A percentile compares a stretch with the other conserved stretches of the same genome.
Conservation (phyloP, 2,329 filamentous ascomycete species). For the Penicillium psychrosexuale region DNA sequence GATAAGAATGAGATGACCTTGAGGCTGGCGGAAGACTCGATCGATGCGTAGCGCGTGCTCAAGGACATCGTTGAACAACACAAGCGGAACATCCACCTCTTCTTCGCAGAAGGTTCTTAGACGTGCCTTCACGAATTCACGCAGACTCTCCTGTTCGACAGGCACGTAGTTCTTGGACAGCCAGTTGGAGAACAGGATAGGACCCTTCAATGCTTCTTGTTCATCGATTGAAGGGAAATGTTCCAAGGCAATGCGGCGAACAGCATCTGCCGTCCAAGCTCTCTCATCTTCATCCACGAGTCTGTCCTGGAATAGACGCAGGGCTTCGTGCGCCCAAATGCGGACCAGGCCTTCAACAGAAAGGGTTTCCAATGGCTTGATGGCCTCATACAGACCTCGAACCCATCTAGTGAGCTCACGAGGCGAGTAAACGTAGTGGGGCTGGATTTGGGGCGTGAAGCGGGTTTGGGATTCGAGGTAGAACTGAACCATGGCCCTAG, state of each 20-base stretch:
- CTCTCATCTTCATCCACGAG: conserved; percentile 92
- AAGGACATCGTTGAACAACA: conserved; percentile 98
- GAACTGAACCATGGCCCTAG: conserved; percentile 95
- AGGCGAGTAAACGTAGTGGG: conserved; percentile 98
- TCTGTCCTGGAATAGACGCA: conserved; percentile 95
- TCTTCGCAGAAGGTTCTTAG: conserved; percentile 99
- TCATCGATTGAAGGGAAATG: conserved; percentile 96
- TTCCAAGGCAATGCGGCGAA: conserved; percentile 80
- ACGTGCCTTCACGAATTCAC: conserved; percentile 95
- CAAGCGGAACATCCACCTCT: conserved; percentile 96
- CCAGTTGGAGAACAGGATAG: conserved; percentile 99
- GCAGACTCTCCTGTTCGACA: conserved; percentile 88
- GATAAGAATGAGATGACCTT: conserved; percentile 96
- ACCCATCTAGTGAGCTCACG: conserved; percentile 98
- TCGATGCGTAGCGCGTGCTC: conserved; percentile 98
- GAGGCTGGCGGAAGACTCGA: conserved; percentile 95
- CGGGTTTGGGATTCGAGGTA: conserved; percentile 91
- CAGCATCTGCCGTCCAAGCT: conserved; percentile 87
- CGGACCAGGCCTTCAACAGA: conserved; percentile 87
- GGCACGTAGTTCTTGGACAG: conserved; percentile 97
- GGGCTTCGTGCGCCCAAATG: conserved; percentile 96
- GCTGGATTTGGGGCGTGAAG: conserved; percentile 95
- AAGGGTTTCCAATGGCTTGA: conserved; percentile 83
- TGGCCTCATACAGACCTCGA: conserved; percentile 94
- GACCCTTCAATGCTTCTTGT: conserved; percentile 79